Percentiles rank a stretch among this genome's conserved stretches.
These are phyloP conservation scores for Zarea fungicola DNA, from an alignment of 2,329 filamentous ascomycete species.

Conservation along the genomic window DNA sequence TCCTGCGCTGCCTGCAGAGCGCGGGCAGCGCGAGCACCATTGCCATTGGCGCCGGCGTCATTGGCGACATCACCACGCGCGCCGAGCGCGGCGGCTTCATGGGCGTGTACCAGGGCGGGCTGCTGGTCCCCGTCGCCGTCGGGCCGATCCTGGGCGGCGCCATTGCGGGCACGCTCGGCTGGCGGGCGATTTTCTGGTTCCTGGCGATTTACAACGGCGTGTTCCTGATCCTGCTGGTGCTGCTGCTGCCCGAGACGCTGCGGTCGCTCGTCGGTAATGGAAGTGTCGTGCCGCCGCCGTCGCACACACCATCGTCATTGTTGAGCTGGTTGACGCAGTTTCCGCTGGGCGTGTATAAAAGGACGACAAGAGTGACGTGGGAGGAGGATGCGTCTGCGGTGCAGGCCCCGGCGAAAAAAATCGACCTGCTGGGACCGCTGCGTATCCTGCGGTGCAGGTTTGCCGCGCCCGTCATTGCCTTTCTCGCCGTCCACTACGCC, in stretches of 20 bases:
- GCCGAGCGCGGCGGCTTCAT: slow-evolving; percentile 53
- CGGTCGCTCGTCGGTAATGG: slow-evolving; percentile 41
- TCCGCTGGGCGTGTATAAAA: slow-evolving; percentile 30
- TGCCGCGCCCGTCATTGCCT: slow-evolving; percentile 39
- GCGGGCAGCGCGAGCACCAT: slow-evolving; percentile 51
- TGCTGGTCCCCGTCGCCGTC: slow-evolving; percentile 31
- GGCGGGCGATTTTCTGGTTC: slow-evolving; percentile 52
- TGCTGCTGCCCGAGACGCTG: slow-evolving; percentile 43
- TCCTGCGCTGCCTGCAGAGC: slow-evolving; percentile 48
- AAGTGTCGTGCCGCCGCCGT: slow-evolving; percentile 15
- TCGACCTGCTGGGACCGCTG: slow-evolving; percentile 42
- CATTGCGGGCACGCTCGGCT: slow-evolving; percentile 44
- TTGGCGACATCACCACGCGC: slow-evolving; percentile 53
- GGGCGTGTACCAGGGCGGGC: slow-evolving; percentile 37
- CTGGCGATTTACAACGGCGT: slow-evolving; percentile 37
- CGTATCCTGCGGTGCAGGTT: slow-evolving; percentile 41
- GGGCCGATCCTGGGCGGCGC: slow-evolving; percentile 50
- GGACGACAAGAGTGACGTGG: slow-evolving; percentile 18
- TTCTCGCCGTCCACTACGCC: slow-evolving; percentile 45
- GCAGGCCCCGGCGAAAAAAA: slow-evolving; percentile 20
- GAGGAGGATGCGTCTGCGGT: slow-evolving; percentile 3
- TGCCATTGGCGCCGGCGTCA: slow-evolving; percentile 46
- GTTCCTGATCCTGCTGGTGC: slow-evolving; percentile 33
- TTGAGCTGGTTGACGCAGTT: slow-evolving; percentile 19
- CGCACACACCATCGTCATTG: too few relatives aligned